Percentiles rank a stretch among this genome's conserved stretches.
phyloP scores from a whole-genome alignment of 208 protist species.

The Crithidia expoeki region DNA sequence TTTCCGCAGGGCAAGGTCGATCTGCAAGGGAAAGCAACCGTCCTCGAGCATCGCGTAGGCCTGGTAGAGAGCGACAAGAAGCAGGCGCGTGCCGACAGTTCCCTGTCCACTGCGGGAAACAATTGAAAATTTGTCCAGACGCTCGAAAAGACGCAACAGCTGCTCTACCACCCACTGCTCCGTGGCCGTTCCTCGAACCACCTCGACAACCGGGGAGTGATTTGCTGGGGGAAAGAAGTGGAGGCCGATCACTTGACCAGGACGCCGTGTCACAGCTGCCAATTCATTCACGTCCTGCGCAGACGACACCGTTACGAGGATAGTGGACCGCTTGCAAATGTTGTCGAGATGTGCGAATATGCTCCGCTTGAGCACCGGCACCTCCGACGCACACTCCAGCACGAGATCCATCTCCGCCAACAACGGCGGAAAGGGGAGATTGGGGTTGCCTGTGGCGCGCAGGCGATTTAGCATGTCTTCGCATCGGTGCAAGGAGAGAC shows the following conservation, averaged over 20 bases:
- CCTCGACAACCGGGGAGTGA: conserved; percentile 83
- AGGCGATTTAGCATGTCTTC: conserved; percentile 44
- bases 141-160: conserved; percentile 50
- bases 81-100: conserved; percentile 75
- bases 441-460: conserved; percentile 31
- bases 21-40: conserved; percentile 75
- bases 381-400: conserved; percentile 79
- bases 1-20: conserved; percentile 71
- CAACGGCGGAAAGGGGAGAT: conserved; percentile 35
- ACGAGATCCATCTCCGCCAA: conserved; percentile 65
- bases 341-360: conserved; percentile 75
- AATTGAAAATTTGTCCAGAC: conserved; percentile 76
- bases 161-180: conserved; percentile 52
- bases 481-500: conserved; percentile 30
- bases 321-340: conserved; percentile 67
- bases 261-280: conserved; percentile 52
- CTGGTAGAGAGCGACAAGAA: conserved; percentile 72
- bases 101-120: conserved; percentile 70
- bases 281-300: conserved; percentile 70
- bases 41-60: conserved; percentile 85
- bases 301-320: conserved; percentile 74
- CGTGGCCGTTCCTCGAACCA: conserved; percentile 47
- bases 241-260: conserved; percentile 70
- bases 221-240: conserved; percentile 90
- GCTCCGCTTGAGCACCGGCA: conserved; percentile 63